Percentiles rank a stretch among this genome's conserved stretches.
These are phyloP conservation scores for Fusarium sp. DNA, from an alignment of 2,329 filamentous ascomycete species.

Conservation along the genomic window DNA sequence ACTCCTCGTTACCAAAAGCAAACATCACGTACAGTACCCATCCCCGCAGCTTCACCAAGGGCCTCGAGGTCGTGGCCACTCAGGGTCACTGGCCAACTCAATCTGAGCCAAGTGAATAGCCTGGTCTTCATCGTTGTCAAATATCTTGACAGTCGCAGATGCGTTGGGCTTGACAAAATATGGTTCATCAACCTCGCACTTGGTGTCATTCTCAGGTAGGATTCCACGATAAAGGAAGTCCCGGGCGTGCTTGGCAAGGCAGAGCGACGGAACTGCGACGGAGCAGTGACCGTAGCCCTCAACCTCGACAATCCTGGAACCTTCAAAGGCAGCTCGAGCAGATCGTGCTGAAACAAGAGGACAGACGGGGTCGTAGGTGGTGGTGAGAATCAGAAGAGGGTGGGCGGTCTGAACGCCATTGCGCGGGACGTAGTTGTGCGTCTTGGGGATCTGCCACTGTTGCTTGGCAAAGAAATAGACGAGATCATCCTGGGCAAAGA, in stretches of 20 bases:
- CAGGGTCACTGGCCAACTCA: conserved; percentile 23
- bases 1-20: no score
- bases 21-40: neutral
- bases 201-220: conserved; percentile 50
- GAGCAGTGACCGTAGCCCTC: conserved; percentile 59
- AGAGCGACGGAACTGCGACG: conserved; percentile 51
- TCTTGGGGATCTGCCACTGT: conserved; percentile 46
- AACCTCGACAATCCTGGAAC: conserved; percentile 54
- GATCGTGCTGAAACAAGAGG: conserved; percentile 53
- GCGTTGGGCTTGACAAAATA: conserved; percentile 49
- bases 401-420: conserved; percentile 49
- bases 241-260: conserved; percentile 50
- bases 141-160: neutral
- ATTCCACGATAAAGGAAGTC: conserved; percentile 53
- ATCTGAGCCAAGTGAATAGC: conserved; percentile 36
- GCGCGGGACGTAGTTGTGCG: conserved; percentile 44
- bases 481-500: conserved; percentile 46
- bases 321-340: conserved; percentile 51
- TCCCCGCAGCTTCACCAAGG: neutral
- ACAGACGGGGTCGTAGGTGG: conserved; percentile 62
- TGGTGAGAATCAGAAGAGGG: conserved; percentile 49
- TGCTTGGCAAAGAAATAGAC: conserved; percentile 49
- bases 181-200: conserved; percentile 53
- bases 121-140: conserved; percentile 24
- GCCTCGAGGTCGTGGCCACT: conserved; percentile 19